These are phyloP conservation scores for Ilyonectria mors-panacis DNA, from an alignment of 2,329 filamentous ascomycete genomes.

Conservation along the genomic window DNA sequence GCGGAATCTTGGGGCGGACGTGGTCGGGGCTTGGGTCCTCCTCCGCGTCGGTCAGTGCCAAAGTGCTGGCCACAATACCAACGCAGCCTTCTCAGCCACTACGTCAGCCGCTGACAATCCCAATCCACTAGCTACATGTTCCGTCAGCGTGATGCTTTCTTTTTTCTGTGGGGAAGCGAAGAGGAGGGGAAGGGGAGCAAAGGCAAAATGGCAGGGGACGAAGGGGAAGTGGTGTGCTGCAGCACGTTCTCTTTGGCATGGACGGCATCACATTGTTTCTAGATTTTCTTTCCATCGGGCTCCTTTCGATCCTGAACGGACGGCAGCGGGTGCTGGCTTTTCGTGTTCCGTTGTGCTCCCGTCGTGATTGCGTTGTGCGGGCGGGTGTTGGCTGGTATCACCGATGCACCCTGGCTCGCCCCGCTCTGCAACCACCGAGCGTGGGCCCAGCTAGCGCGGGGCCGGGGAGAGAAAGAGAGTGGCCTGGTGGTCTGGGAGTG, in stretches of 20 bases:
- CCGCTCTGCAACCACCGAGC: slow-evolving; percentile 28
- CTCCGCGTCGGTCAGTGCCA: slow-evolving; percentile 1
- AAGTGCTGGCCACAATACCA: neutral
- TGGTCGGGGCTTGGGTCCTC: neutral
- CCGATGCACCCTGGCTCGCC: slow-evolving; percentile 23
- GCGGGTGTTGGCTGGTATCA: slow-evolving; percentile 33
- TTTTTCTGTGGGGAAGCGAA: slow-evolving; percentile 24
- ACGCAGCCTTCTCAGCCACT: slow-evolving; percentile 19
- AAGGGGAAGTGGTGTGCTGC: slow-evolving; percentile 9
- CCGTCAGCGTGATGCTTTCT: slow-evolving; percentile 17
- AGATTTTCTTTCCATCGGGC: slow-evolving; percentile 11
- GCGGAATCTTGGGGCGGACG: neutral
- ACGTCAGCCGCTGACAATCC: slow-evolving; percentile 22
- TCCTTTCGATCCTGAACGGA: neutral
- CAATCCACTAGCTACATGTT: slow-evolving; percentile 8
- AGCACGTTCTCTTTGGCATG: neutral
- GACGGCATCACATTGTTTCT: slow-evolving; percentile 1
- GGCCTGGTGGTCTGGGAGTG: slow-evolving; percentile 8
- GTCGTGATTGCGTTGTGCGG: slow-evolving; percentile 22
- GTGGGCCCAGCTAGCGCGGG: slow-evolving; percentile 19
- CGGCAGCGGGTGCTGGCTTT: slow-evolving; percentile 1
- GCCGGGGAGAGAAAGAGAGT: neutral
- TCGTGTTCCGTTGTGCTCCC: slow-evolving; percentile 9
- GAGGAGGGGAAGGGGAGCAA: neutral
- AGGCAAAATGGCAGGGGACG: slow-evolving; percentile 3